Conservation (phyloP, 139 green algal species). For the Micromonas pusilla region DNA sequence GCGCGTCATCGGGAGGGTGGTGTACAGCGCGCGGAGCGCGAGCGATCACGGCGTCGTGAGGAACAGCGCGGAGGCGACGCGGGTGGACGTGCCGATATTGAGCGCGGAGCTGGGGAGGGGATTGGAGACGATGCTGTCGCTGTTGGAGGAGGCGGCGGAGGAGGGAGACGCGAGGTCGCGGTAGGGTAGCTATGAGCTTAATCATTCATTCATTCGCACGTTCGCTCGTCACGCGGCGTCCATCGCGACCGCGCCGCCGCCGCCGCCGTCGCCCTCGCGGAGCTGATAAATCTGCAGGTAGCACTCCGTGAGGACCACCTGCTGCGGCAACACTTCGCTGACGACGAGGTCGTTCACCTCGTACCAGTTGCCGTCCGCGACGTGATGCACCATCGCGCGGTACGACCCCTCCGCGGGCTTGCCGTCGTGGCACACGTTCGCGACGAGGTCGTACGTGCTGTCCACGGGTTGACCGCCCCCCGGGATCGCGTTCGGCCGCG, state of each 20-base stretch:
- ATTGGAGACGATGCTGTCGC: too few relatives aligned
- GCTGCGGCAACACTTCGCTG: constrained; percentile 86
- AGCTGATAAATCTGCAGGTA: constrained; percentile 76
- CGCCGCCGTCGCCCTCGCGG: neutral
- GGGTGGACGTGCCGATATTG: neutral
- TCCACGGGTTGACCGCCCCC: neutral
- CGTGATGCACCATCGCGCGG: constrained; percentile 13
- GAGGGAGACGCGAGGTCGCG: too few relatives aligned
- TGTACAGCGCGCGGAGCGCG: neutral
- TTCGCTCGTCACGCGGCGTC: neutral
- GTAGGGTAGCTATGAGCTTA: neutral
- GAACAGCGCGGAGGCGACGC: neutral
- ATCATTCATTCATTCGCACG: neutral
- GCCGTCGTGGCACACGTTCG: constrained; percentile 75
- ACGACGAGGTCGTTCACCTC: constrained; percentile 87
- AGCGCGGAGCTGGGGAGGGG: neutral
- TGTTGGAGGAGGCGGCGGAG: too few relatives aligned
- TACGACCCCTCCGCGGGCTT: constrained; percentile 47
- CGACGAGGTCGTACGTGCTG: constrained; percentile 79
- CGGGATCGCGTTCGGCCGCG: too few relatives aligned
- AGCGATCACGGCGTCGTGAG: neutral
- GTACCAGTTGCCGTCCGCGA: constrained; percentile 61
- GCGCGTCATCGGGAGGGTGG: neutral
- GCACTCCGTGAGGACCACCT: constrained; percentile 83
- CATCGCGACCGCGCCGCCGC: neutral